Base-by-base conservation (phyloP, 306 rosid genomes). In the Trifolium subterraneum region DNA sequence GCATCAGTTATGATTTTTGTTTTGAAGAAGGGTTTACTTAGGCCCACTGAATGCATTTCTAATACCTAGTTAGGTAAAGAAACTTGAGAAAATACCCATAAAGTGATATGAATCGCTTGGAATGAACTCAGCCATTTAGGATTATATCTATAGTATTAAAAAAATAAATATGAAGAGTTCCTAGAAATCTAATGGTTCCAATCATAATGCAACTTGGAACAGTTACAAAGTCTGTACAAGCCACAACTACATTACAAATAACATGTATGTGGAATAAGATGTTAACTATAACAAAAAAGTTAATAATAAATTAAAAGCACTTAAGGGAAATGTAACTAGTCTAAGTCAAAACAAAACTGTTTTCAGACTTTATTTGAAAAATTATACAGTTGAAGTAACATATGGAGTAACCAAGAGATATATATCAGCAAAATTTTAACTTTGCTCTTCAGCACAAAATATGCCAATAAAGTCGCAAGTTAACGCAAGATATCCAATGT, bases 401-500 rank as follows among this genome's bases (percentile, higher is more conserved):
- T 7, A 19, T 51, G 61, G 23, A 71, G 19, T 45, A 31, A n/a
- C 44, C 45, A 16, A 75, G 7, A 41, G 63, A 42, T 44, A 22
- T 69, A 64, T 35, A 44, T 19, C 12, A 54, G 29, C 36, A 36
- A 78, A 61, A 54, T 27, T 27, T 27, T 27, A 27, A 27, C 31
- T 27, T 27, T 3, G 31, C 31, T 27, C 31, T 27, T 27, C 33
- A 5, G 33, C 33, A 29, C 7, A 6, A 29, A 29, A 61, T 44
- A 64, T 63, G 44, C 33, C 60, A 63, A 23, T 31, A 63, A 73
- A 82, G 33, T 59, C 27, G 1, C 56, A 23, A 23, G 64, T 62
- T 15, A 66, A 71, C 64, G 33, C 52, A 81, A 76, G 22, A 22
- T 70, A 25, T 51, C 15, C 54, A 9, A 52, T 23, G 36, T 35